phyloP scores from a whole-genome alignment of 139 green algal species.

The Closterium sp. region DNA sequence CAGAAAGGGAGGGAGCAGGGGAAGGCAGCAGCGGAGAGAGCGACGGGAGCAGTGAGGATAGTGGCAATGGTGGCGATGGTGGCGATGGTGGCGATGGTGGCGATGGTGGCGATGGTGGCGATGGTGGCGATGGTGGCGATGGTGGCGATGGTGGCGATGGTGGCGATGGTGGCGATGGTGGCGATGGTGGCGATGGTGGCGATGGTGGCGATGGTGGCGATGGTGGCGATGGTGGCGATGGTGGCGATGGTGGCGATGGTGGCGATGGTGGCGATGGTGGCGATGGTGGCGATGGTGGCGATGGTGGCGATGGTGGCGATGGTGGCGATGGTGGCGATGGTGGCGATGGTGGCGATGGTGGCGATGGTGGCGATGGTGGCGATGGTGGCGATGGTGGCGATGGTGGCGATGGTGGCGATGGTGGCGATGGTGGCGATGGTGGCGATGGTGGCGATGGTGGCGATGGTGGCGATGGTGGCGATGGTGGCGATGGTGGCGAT shows the following conservation, averaged over 20 bases:
- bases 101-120: neutral
- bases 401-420: too few species aligned
- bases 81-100: too few species aligned
- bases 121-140: neutral
- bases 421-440: neutral
- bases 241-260: neutral
- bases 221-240: too few species aligned
- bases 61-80: neutral
- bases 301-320: neutral
- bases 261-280: neutral
- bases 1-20: neutral
- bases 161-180: neutral
- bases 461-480: too few species aligned
- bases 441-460: neutral
- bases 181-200: neutral
- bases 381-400: neutral
- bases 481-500: neutral
- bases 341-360: too few species aligned
- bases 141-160: neutral
- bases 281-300: too few species aligned
- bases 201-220: neutral
- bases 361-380: neutral
- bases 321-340: neutral
- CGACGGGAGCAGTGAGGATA: too few species aligned
- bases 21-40: neutral